Base-by-base conservation (phyloP, 2,329 filamentous ascomycete genomes). In the Hypomyces perniciosus region DNA sequence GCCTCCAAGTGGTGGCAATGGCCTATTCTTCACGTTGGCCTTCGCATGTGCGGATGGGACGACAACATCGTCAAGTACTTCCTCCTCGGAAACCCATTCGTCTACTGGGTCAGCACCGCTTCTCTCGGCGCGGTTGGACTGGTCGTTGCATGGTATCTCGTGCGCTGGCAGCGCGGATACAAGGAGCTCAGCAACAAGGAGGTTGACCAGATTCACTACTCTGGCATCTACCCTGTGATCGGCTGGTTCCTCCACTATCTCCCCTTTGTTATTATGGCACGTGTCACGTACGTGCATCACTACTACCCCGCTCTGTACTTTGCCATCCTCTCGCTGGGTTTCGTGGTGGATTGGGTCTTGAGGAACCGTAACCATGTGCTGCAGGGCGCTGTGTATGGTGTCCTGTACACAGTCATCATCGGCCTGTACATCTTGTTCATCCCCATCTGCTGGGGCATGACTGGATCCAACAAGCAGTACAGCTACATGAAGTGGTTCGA, bases 251-350 rank as follows among this genome's bases (percentile, higher is more conserved):
- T 99, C 44, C 93, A 99, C 73, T 99, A 96, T 68, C 73, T 96
- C 56, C 93, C 93, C 1, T 99, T 97, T 71, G 82, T 96, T 62
- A 83, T 93, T 65, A 99, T 99, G 95, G 93, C 90, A 8, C 89
- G 93, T 78, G 93, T 99, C 54, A 99, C 93, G 12, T 99, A 99
- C 65, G 93, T 99, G 49, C 93, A 99, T 70, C 93, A 99, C 75
- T 99, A 99, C 77, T 99, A 97, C 70, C 93, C 93, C 8, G 93
- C 93, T 8, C 81, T 99, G 8, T 99, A 97, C 76, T 99, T 97
- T 68, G 91, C 93, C 61, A 96, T 99, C 58, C 76, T 99, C 42
- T 83, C 81, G 12, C 83, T 91, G 55, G 92, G 91, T 48, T 99
- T 99, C 78, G 80, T 90, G 59, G 72, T 88, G 50, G 90, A 97